Conservation (phyloP, 345 rosid genomes). For the Excoecaria agallocha region DNA sequence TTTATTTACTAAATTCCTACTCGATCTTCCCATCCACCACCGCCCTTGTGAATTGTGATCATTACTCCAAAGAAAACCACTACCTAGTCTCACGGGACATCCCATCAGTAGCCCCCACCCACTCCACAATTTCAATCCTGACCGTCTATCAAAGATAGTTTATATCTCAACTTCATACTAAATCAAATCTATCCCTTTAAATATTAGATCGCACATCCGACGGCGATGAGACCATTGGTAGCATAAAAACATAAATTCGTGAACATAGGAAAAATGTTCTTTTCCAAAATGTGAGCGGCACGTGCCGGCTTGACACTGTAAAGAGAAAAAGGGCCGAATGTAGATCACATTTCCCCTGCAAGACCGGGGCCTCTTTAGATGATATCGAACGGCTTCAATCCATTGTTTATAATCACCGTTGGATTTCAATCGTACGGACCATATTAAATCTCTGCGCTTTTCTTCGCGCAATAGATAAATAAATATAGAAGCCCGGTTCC, state of each 20-base stretch:
- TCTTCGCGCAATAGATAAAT: constrained; percentile 32
- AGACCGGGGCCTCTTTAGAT: constrained; percentile 36
- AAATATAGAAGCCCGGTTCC: constrained; percentile 31
- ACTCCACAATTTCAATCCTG: background rate
- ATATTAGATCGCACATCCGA: background rate
- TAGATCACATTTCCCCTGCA: constrained; percentile 42
- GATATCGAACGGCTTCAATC: constrained; percentile 44
- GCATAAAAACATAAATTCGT: background rate
- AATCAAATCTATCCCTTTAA: background rate
- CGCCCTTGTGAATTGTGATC: background rate
- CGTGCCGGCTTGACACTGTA: constrained; percentile 61
- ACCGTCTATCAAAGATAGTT: background rate
- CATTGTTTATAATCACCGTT: constrained; percentile 22
- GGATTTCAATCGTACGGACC: constrained; percentile 45
- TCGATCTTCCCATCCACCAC: constrained; percentile 6
- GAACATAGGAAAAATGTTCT: background rate
- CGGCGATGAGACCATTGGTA: no score
- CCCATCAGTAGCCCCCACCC: background rate
- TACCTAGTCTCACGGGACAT: constrained; percentile 13
- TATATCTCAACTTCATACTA: background rate
- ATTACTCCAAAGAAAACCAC: constrained; percentile 8
- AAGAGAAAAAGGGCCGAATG: constrained; percentile 38
- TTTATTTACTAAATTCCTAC: background rate
- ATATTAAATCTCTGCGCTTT: constrained; percentile 40
- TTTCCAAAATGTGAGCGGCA: constrained; percentile 32